Evolutionary conservation across 768 basidiomycete genomes (phyloP).

Genomic region (Mycena vitilis): DNA sequence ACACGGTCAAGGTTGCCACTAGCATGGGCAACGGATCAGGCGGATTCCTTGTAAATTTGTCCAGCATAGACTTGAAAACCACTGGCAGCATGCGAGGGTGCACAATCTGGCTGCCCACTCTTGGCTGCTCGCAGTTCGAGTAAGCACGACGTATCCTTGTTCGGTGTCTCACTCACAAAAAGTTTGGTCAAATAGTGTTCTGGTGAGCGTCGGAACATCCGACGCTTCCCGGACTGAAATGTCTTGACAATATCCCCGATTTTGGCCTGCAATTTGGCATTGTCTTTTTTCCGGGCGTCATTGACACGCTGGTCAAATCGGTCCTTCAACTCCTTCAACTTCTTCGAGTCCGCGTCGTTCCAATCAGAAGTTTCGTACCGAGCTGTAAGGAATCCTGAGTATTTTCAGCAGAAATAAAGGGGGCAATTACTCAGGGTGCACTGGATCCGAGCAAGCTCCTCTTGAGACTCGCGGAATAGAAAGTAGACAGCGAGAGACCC

Average conservation of each 20-base stretch:
- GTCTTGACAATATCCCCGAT: constrained; percentile 8
- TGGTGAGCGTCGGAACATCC: not conserved
- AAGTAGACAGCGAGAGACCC: constrained; percentile 12
- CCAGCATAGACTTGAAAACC: not conserved
- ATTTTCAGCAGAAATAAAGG: not conserved
- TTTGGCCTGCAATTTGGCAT: not conserved
- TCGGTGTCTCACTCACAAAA: not conserved
- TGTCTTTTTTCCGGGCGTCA: not conserved
- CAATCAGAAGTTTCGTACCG: not conserved
- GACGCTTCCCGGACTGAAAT: not conserved
- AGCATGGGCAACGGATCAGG: not conserved
- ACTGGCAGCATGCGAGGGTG: not conserved
- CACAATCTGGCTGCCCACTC: not conserved
- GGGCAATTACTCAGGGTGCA: constrained; percentile 1
- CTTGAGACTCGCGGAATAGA: constrained; percentile 4
- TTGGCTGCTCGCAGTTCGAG: constrained; percentile 5
- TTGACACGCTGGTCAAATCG: constrained; percentile 1
- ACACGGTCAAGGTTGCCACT: not conserved
- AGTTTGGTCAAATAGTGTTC: not conserved
- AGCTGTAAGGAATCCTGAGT: not conserved
- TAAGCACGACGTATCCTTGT: not conserved
- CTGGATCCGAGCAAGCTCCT: constrained; percentile 19
- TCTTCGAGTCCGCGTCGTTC: not conserved
- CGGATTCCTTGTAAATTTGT: not conserved
- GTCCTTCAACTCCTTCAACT: not conserved